Conservation (phyloP, 1,139 yeast species). For the Lodderomyces jiufengensis region DNA sequence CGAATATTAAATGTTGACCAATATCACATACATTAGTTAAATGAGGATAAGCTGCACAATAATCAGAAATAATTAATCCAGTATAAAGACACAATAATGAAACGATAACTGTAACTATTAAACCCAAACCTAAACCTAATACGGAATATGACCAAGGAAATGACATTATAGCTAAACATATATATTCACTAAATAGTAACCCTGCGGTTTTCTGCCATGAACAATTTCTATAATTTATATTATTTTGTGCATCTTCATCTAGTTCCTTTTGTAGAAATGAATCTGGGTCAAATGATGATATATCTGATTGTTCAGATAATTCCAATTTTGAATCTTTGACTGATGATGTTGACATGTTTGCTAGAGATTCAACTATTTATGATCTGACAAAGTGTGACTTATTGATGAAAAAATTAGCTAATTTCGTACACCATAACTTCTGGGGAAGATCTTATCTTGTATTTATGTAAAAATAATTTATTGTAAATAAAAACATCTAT, state of each 20-base stretch:
- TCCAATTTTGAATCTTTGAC: slow-evolving; percentile 1
- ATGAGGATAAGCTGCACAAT: slow-evolving; percentile 51
- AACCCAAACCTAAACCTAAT: slow-evolving; percentile 56
- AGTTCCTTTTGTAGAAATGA: slow-evolving; percentile 11
- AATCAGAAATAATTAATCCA: slow-evolving; percentile 51
- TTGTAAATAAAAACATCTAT: too few relatives aligned
- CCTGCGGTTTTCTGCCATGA: slow-evolving; percentile 61
- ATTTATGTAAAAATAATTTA: too few relatives aligned
- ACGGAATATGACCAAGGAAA: slow-evolving; percentile 65
- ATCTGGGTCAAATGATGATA: slow-evolving; percentile 11
- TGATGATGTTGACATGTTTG: too few relatives aligned
- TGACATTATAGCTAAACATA: slow-evolving; percentile 59
- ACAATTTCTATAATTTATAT: slow-evolving; percentile 49
- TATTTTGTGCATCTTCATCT: slow-evolving; percentile 9
- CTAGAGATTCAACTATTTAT: too few relatives aligned
- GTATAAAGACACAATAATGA: slow-evolving; percentile 53
- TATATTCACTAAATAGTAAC: slow-evolving; percentile 55
- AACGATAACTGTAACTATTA: slow-evolving; percentile 50
- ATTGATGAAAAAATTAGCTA: too few relatives aligned
- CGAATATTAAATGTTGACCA: slow-evolving; percentile 54
- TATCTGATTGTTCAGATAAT: slow-evolving; percentile 4
- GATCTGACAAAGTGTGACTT: too few relatives aligned
- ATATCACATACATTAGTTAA: slow-evolving; percentile 55
- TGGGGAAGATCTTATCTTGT: too few relatives aligned
- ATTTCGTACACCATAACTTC: too few relatives aligned